phyloP scores from a whole-genome alignment of 2,329 filamentous ascomycete genomes.

The Chaetomiaceae sp. region DNA sequence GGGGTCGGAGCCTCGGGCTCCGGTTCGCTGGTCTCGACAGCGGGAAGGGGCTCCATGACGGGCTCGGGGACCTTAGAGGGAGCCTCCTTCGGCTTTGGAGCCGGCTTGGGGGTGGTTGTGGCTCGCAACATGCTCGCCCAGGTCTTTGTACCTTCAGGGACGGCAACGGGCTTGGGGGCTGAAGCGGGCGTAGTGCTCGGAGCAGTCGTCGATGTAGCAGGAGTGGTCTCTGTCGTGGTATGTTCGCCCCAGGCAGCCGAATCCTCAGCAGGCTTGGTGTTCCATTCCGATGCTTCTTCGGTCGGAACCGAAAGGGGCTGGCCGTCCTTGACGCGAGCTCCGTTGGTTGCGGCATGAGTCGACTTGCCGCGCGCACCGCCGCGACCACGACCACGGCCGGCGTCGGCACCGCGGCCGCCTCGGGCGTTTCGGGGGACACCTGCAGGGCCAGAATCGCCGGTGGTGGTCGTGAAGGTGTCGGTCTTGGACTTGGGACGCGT shows the following conservation, averaged over 20 bases:
- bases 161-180: constrained; percentile 33
- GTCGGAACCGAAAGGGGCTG: constrained; percentile 61
- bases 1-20: constrained; percentile 37
- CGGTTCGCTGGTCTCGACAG: constrained; percentile 39
- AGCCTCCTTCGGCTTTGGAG: constrained; percentile 51
- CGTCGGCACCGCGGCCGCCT: constrained; percentile 60
- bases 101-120: constrained; percentile 54
- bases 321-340: constrained; percentile 54
- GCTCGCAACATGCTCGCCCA: constrained; percentile 74
- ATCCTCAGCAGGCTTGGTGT: constrained; percentile 41
- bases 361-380: constrained; percentile 61
- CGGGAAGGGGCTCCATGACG: constrained; percentile 41
- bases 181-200: constrained; percentile 23
- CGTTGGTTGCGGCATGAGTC: constrained; percentile 56
- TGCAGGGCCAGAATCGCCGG: constrained; percentile 46
- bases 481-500: constrained; percentile 70
- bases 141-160: constrained; percentile 35
- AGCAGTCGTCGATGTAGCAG: constrained; percentile 32
- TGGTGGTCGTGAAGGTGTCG: constrained; percentile 45
- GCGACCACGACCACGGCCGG: constrained; percentile 57
- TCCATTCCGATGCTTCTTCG: constrained; percentile 64
- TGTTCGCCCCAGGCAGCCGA: constrained; percentile 43
- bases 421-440: constrained; percentile 47
- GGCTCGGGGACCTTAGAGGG: constrained; percentile 43
- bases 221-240: constrained; percentile 32